Percentiles rank a stretch among this genome's conserved stretches.
These are phyloP conservation scores for Abrus pulchellus DNA, from an alignment of 306 rosid genomes.

Conservation along the genomic window DNA sequence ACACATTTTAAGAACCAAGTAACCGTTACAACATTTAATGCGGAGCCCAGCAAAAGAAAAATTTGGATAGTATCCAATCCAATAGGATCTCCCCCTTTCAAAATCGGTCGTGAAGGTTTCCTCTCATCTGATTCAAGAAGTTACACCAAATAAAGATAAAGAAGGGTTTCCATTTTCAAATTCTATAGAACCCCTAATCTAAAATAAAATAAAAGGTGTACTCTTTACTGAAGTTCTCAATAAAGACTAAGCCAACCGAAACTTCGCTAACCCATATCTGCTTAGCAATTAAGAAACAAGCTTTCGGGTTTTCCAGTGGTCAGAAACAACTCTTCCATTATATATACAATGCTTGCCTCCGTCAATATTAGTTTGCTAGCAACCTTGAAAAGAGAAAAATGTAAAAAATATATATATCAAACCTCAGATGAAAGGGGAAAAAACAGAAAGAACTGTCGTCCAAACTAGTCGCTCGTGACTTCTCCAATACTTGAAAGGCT, in stretches of 20 bases:
- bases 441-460: neutral
- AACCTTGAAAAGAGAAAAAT: slow-evolving; percentile 3
- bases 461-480: neutral
- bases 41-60: neutral
- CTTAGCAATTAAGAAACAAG: slow-evolving; percentile 12
- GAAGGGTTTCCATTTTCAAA: too few relatives aligned
- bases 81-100: too few relatives aligned
- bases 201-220: too few relatives aligned
- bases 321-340: slow-evolving; percentile 24
- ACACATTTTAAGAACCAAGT: neutral
- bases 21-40: neutral
- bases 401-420: neutral
- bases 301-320: neutral
- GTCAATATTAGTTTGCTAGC: neutral
- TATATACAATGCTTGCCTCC: slow-evolving; percentile 9
- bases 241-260: neutral
- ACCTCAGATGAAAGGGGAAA: neutral
- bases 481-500: slow-evolving; percentile 1
- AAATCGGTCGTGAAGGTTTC: too few relatives aligned
- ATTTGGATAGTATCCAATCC: too few relatives aligned
- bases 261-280: slow-evolving; percentile 3
- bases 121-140: too few relatives aligned
- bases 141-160: too few relatives aligned
- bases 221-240: too few relatives aligned
- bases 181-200: too few relatives aligned